Conservation (phyloP, 306 rosid species). For the Delonix regia region DNA sequence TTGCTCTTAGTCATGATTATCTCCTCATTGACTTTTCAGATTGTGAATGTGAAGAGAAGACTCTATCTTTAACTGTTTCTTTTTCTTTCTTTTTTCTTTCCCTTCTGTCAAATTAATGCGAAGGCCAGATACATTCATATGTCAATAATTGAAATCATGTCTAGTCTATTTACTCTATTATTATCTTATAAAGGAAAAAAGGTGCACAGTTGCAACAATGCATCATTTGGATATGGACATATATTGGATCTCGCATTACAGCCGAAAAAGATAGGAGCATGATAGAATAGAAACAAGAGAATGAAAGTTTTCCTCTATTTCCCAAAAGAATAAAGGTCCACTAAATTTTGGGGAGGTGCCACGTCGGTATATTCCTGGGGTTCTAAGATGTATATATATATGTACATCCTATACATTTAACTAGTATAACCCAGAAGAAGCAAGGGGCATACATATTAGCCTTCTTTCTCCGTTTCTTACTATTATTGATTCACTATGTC, state of each 20-base stretch:
- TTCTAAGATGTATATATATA: conserved; percentile 40
- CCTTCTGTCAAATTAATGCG: conserved; percentile 26
- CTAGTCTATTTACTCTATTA: conserved; percentile 33
- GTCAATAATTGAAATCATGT: conserved; percentile 46
- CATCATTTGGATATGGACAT: conserved; percentile 43
- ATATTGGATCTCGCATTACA: conserved; percentile 43
- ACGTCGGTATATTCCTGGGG: conserved; percentile 42
- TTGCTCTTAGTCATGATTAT: conserved; percentile 41
- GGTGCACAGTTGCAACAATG: conserved; percentile 22
- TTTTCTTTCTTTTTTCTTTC: conserved; percentile 29
- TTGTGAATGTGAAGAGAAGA: conserved; percentile 42
- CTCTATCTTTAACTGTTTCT: conserved; percentile 3
- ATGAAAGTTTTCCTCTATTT: conserved; percentile 1
- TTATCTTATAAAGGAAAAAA: conserved; percentile 12
- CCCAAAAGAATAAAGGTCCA: conserved; percentile 36
- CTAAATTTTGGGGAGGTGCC: conserved; percentile 56
- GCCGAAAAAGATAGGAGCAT: conserved; percentile 40
- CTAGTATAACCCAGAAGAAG: conserved; percentile 34
- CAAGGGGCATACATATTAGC: not conserved
- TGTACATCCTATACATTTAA: conserved; percentile 30
- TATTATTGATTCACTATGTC: conserved; percentile 44
- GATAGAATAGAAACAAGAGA: conserved; percentile 45
- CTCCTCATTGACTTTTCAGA: conserved; percentile 40
- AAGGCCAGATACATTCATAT: conserved; percentile 10
- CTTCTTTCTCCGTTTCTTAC: conserved; percentile 29